Conservation (phyloP, 441 rosid species). For the Populus hybrid region DNA sequence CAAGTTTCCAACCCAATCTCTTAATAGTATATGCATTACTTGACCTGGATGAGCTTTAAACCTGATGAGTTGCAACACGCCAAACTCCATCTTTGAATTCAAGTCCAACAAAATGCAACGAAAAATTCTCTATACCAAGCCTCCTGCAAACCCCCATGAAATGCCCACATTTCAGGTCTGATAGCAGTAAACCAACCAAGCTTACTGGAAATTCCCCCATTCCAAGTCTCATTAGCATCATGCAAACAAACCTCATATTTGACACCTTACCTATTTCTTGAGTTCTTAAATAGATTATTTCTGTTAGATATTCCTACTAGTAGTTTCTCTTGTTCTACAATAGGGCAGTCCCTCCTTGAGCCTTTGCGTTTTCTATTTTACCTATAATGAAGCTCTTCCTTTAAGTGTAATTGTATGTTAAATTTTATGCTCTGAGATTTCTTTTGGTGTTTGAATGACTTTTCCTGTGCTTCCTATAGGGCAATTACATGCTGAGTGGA, state of each 20-base stretch:
- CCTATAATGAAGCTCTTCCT: background rate
- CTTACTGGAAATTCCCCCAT: background rate
- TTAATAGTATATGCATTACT: background rate
- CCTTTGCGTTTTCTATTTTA: background rate
- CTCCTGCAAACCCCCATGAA: background rate
- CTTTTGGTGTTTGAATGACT: constrained; percentile 17
- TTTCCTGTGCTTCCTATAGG: constrained; percentile 36
- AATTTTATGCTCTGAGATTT: constrained; percentile 13
- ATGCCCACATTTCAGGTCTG: background rate
- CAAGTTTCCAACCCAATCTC: background rate
- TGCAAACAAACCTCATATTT: background rate
- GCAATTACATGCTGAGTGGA: constrained; percentile 27
- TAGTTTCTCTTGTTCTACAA: background rate
- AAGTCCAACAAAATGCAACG: background rate
- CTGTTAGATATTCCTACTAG: background rate
- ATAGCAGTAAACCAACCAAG: background rate
- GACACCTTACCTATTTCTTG: background rate
- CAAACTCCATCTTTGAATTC: background rate
- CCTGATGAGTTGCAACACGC: background rate
- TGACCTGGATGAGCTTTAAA: background rate
- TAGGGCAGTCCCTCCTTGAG: background rate
- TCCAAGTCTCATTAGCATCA: background rate
- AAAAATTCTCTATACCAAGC: background rate
- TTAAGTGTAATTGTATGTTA: background rate
- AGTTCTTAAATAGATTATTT: background rate